Conservation (phyloP, 2,329 filamentous ascomycete genomes). For the Colletotrichum sp. region DNA sequence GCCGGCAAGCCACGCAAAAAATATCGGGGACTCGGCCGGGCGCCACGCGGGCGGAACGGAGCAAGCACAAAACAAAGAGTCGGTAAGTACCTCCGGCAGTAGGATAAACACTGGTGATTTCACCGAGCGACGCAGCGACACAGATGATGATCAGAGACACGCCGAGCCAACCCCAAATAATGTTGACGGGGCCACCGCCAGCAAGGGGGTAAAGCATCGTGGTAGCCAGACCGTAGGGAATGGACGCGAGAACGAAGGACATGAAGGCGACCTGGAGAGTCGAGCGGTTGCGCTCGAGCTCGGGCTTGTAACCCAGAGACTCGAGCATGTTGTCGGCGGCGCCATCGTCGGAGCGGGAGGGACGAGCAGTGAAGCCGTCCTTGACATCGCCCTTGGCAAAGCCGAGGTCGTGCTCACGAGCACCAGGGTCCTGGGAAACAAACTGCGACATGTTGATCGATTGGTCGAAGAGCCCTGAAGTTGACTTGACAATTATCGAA, state of each 20-base stretch:
- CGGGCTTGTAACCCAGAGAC: constrained; percentile 69
- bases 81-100: constrained; percentile 66
- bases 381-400: constrained; percentile 11
- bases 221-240: constrained; percentile 76
- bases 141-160: constrained; percentile 75
- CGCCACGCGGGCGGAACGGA: background rate
- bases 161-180: constrained; percentile 75
- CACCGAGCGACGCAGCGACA: constrained; percentile 72
- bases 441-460: constrained; percentile 13
- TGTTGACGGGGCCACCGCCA: constrained; percentile 69
- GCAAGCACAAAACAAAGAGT: background rate
- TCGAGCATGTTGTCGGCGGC: constrained; percentile 68
- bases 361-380: constrained; percentile 18
- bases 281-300: constrained; percentile 68
- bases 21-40: background rate
- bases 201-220: constrained; percentile 71
- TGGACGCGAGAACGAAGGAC: constrained; percentile 77
- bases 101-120: constrained; percentile 78
- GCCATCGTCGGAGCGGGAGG: constrained; percentile 32
- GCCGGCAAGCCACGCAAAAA: background rate
- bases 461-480: background rate
- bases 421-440: constrained; percentile 22
- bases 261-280: constrained; percentile 76
- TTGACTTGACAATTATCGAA: background rate
- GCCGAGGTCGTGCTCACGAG: constrained; percentile 19